Evolutionary conservation across 345 rosid genomes (phyloP).

Genomic region (Kernera saxatilis): DNA sequence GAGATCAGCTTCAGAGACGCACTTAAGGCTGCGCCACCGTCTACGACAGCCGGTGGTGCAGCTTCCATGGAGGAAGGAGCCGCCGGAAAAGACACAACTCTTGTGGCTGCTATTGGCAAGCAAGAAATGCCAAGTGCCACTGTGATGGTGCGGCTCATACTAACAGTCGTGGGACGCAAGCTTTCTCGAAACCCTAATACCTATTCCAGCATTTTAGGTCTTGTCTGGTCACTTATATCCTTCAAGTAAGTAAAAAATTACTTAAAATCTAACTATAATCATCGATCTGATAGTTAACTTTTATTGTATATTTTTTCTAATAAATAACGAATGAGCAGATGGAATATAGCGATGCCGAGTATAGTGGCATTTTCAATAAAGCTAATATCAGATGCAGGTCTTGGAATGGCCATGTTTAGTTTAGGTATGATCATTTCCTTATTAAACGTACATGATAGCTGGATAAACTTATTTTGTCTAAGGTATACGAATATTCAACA

Average conservation of each 20-base stretch:
- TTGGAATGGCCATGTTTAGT: conserved; percentile 88
- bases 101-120: conserved; percentile 36
- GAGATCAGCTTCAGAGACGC: conserved; percentile 79
- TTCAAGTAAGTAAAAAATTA: conserved; percentile 49
- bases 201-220: conserved; percentile 90
- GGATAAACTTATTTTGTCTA: not conserved
- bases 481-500: not conserved
- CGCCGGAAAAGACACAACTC: conserved; percentile 36
- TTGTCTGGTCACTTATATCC: conserved; percentile 81
- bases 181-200: conserved; percentile 95
- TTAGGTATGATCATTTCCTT: conserved; percentile 40
- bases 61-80: conserved; percentile 36
- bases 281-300: not conserved
- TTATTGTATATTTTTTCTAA: not conserved
- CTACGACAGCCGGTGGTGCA: not conserved
- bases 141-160: conserved; percentile 92
- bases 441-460: not conserved
- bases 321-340: conserved; percentile 33
- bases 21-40: conserved; percentile 11
- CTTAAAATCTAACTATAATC: not conserved
- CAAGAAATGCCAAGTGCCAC: conserved; percentile 89
- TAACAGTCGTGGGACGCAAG: conserved; percentile 99
- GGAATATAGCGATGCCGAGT: conserved; percentile 64
- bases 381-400: conserved; percentile 75
- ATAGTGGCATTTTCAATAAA: conserved; percentile 57